These are phyloP conservation scores for Puccinia novopanici DNA, from an alignment of 1,284 basidiomycete genomes.

Conservation along the genomic window DNA sequence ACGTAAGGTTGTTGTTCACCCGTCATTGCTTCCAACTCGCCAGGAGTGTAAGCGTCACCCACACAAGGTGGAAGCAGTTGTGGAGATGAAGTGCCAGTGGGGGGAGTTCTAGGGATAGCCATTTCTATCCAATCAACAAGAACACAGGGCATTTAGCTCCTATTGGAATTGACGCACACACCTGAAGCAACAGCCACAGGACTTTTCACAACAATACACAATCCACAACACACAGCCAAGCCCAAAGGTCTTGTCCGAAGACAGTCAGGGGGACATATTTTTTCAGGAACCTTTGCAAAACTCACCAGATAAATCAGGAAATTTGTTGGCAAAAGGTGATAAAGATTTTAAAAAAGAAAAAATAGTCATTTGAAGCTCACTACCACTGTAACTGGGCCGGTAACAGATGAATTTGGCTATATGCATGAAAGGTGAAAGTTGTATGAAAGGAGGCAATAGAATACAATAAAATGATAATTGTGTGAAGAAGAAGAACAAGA, in stretches of 20 bases:
- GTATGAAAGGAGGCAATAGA: not conserved
- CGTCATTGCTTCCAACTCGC: not conserved
- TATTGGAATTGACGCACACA: too few relatives aligned
- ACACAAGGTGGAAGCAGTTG: not conserved
- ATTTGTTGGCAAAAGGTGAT: not conserved
- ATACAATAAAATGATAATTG: not conserved
- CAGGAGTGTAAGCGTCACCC: not conserved
- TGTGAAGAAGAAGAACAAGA: not conserved
- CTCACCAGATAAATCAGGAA: not conserved
- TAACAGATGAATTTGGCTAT: not conserved
- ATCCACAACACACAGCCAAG: not conserved
- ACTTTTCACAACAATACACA: too few relatives aligned
- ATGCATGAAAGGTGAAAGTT: not conserved
- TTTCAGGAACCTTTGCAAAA: not conserved
- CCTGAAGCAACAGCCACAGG: too few relatives aligned
- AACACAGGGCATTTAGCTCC: too few relatives aligned
- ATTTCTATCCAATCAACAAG: too few relatives aligned
- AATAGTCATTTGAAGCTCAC: not conserved
- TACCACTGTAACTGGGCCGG: slow-evolving; percentile 17
- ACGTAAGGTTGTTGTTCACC: not conserved
- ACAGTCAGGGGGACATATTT: not conserved
- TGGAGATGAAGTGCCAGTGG: too few relatives aligned
- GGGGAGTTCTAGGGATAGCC: too few relatives aligned
- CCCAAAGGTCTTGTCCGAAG: not conserved
- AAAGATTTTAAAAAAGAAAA: not conserved